Conservation (phyloP, 2,329 filamentous ascomycete genomes). For the Raffaelea ambrosiae region DNA sequence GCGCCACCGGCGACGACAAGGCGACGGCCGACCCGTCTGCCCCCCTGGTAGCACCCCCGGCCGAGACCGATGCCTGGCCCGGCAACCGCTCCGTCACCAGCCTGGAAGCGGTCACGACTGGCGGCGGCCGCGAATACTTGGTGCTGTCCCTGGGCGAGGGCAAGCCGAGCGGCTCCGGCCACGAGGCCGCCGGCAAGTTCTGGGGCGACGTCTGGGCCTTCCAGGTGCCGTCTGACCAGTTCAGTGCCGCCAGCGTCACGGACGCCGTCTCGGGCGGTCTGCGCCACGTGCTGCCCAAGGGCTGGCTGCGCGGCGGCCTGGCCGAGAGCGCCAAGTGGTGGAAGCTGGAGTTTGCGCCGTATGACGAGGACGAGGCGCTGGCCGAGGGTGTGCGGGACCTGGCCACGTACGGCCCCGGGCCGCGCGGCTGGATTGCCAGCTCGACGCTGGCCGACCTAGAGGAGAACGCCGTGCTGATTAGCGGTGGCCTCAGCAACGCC, state of each 20-base stretch:
- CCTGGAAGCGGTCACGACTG: conserved; percentile 47
- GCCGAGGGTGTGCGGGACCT: conserved; percentile 31
- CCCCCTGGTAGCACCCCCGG: conserved; percentile 7
- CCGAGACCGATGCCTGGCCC: conserved; percentile 30
- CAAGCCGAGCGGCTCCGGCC: conserved; percentile 37
- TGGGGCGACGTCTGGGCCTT: conserved; percentile 57
- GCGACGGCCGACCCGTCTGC: conserved; percentile 6
- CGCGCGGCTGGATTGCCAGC: conserved; percentile 50
- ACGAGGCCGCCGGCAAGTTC: conserved; percentile 44
- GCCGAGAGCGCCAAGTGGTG: conserved; percentile 46
- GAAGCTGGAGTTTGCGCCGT: conserved; percentile 34
- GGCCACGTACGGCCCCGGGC: conserved; percentile 35
- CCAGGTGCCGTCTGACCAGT: conserved; percentile 46
- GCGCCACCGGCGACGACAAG: conserved; percentile 20
- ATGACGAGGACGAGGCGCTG: conserved; percentile 39
- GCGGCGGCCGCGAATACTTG: conserved; percentile 53
- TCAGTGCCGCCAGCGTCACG: conserved; percentile 46
- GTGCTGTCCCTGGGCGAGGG: conserved; percentile 53
- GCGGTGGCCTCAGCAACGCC: conserved; percentile 47
- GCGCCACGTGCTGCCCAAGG: conserved; percentile 7
- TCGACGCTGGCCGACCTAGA: conserved; percentile 50
- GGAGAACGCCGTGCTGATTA: conserved; percentile 49
- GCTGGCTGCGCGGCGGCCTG: conserved; percentile 7
- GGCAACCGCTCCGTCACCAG: conserved; percentile 43
- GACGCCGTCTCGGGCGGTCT: conserved; percentile 40